Conservation (phyloP, 331 rosid genomes). For the Arachis monticola region DNA sequence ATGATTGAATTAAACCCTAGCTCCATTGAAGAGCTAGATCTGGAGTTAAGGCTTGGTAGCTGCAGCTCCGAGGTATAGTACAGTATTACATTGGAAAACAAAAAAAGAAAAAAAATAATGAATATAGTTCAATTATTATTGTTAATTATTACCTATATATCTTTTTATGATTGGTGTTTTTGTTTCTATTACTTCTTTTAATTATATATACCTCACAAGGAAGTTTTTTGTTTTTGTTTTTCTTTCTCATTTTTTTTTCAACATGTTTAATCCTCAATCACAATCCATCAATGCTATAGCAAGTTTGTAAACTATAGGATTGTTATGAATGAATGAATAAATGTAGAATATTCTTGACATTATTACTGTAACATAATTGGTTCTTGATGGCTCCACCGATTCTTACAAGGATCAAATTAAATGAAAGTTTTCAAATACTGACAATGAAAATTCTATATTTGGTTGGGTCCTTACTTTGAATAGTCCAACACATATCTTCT, state of each 20-base stretch:
- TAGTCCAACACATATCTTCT: conserved; percentile 1
- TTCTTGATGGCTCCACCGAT: conserved; percentile 37
- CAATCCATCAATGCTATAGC: too few relatives aligned
- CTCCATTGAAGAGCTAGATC: conserved; percentile 85
- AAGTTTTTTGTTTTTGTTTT: conserved; percentile 15
- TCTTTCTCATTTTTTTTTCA: too few relatives aligned
- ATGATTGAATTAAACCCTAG: conserved; percentile 53
- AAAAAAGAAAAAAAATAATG: conserved; percentile 7
- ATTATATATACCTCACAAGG: conserved; percentile 36
- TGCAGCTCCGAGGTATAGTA: conserved; percentile 62
- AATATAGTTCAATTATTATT: conserved; percentile 16
- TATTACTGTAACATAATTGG: too few relatives aligned
- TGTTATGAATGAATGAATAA: conserved; percentile 21
- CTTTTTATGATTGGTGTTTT: conserved; percentile 33
- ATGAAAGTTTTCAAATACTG: not conserved
- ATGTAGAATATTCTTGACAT: conserved; percentile 14
- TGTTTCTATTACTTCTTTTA: conserved; percentile 32
- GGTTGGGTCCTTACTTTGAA: conserved; percentile 13
- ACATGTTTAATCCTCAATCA: too few relatives aligned
- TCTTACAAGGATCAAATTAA: conserved; percentile 33
- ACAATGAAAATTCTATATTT: not conserved
- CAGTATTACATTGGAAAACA: conserved; percentile 32
- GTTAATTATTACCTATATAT: conserved; percentile 13
- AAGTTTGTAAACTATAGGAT: conserved; percentile 11
- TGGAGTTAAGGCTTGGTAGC: conserved; percentile 87